Evolutionary conservation across 805 yeast genomes (phyloP).

Genomic region (Pichia pseudocactophila): DNA sequence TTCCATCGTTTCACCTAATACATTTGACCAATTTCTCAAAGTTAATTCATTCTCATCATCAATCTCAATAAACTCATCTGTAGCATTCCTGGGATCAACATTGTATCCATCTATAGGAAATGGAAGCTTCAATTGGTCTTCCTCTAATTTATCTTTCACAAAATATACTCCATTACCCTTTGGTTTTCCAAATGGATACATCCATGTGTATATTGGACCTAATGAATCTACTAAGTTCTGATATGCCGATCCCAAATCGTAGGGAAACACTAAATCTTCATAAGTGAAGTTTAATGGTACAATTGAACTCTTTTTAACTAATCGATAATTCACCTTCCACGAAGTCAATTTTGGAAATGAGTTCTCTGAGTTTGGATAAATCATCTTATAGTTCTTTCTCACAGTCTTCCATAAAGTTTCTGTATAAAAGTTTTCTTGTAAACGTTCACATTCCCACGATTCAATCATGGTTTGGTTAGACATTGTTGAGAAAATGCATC

Average conservation of each 20-base stretch:
- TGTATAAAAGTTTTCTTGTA: conserved; percentile 53
- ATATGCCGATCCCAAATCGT: conserved; percentile 53
- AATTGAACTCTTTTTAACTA: conserved; percentile 12
- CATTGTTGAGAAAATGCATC: conserved; percentile 50
- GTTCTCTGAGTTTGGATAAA: conserved; percentile 25
- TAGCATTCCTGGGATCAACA: conserved; percentile 11
- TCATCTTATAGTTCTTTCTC: conserved; percentile 32
- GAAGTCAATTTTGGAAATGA: conserved; percentile 37
- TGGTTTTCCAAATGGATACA: conserved; percentile 64
- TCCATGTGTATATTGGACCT: conserved; percentile 62
- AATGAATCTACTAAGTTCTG: conserved; percentile 42
- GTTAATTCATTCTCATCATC: conserved; percentile 10
- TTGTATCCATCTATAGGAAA: conserved; percentile 88
- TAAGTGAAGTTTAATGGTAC: conserved; percentile 34
- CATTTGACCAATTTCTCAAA: conserved; percentile 49
- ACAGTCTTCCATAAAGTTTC: conserved; percentile 46
- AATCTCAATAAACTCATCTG: conserved; percentile 8
- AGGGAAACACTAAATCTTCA: conserved; percentile 76
- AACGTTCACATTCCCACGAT: conserved; percentile 82
- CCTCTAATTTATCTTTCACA: conserved; percentile 44
- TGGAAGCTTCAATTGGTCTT: conserved; percentile 59
- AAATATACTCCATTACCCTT: conserved; percentile 51
- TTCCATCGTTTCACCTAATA: conserved; percentile 71
- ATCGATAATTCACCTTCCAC: conserved; percentile 31
- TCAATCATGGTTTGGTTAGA: conserved; percentile 85